These are phyloP conservation scores for Malus asiatica DNA, from an alignment of 306 rosid genomes.

Conservation along the genomic window DNA sequence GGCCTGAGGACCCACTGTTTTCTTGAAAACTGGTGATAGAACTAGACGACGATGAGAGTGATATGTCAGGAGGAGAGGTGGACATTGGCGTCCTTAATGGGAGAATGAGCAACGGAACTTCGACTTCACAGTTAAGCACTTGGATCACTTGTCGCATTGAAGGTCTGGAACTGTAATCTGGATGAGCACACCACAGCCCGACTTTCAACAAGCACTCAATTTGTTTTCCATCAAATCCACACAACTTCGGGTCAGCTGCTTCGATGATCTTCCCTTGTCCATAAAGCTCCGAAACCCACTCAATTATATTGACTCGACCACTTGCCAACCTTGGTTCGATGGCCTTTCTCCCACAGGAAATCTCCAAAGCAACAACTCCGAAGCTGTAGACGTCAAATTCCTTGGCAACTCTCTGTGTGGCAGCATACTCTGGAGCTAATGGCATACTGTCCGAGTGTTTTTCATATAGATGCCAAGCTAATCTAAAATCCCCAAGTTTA, in stretches of 20 bases:
- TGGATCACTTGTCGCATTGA: background rate
- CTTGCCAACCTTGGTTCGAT: background rate
- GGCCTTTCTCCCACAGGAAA: conserved; percentile 30
- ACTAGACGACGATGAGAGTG: background rate
- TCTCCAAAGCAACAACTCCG: conserved; percentile 33
- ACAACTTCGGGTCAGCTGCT: background rate
- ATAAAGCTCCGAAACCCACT: conserved; percentile 23
- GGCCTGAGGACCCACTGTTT: background rate
- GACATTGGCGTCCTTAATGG: background rate
- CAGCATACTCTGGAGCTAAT: background rate
- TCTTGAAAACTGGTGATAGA: background rate
- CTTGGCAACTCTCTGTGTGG: background rate
- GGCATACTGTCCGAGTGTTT: no score
- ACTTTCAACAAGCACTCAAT: conserved; percentile 5
- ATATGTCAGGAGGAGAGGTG: background rate
- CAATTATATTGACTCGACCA: background rate
- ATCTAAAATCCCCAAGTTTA: background rate
- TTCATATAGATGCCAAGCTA: no score
- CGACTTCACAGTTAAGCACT: background rate
- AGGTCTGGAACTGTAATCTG: background rate
- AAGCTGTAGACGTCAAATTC: conserved; percentile 10
- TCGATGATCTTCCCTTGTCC: background rate
- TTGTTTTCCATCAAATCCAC: conserved; percentile 6
- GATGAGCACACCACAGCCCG: conserved; percentile 20
- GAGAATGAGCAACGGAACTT: background rate